Conservation (phyloP, 176 grass and related monocot genomes). For the Echinochloa phyllopogon region DNA sequence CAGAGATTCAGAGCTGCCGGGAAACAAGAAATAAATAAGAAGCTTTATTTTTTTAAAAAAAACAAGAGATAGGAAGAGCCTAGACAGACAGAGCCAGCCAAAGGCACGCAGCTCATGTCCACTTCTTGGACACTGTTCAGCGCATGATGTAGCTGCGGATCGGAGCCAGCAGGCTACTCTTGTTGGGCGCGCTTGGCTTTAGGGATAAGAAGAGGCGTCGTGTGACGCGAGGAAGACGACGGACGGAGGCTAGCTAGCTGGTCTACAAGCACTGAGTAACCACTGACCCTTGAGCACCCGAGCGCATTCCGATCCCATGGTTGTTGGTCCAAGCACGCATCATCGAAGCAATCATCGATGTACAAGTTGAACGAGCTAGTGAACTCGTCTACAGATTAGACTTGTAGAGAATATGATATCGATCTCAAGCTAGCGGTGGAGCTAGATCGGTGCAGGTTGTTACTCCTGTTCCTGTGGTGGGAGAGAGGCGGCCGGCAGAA, state of each 20-base stretch:
- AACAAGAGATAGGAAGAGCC: no score
- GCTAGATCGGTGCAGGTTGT: neutral
- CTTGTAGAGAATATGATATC: neutral
- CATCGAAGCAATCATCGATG: constrained; percentile 14
- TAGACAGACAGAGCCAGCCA: neutral
- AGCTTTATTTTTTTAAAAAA: no score
- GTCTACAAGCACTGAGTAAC: neutral
- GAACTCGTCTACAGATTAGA: neutral
- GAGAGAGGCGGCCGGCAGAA: neutral
- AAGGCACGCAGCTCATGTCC: neutral
- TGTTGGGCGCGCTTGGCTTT: neutral
- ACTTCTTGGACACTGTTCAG: constrained; percentile 10
- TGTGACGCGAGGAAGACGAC: constrained; percentile 7
- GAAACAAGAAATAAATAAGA: neutral
- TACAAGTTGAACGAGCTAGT: neutral
- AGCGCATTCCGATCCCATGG: neutral
- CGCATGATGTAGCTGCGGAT: neutral
- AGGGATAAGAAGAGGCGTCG: neutral
- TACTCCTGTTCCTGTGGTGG: neutral
- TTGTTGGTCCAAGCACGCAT: constrained; percentile 45
- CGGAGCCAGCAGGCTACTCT: neutral
- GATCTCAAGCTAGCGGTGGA: neutral
- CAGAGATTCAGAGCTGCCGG: neutral
- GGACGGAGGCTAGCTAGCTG: neutral
- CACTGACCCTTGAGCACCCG: neutral